phyloP scores from a whole-genome alignment of 495 filamentous ascomycete genomes.

The Talaromyces ruber region DNA sequence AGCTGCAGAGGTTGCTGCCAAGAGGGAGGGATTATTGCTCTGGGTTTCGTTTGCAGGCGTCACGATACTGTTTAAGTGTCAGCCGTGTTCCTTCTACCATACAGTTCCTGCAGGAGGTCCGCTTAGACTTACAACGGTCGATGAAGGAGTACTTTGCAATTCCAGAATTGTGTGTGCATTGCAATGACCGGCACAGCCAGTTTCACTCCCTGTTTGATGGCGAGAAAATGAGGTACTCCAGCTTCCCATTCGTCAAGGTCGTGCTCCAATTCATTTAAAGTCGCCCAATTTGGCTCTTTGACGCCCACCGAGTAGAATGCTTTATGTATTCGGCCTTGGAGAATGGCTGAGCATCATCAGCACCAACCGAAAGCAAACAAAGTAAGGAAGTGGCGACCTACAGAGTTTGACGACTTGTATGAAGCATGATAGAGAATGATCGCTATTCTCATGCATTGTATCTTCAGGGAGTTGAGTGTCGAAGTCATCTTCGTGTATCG shows the following conservation, averaged over 20 bases:
- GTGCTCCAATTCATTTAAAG: neutral
- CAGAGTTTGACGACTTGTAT: neutral
- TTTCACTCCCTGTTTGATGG: neutral
- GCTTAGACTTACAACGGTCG: neutral
- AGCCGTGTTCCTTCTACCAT: neutral
- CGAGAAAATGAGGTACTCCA: neutral
- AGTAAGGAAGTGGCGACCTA: neutral
- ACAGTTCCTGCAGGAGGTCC: no score
- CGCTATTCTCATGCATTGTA: neutral
- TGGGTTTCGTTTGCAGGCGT: neutral
- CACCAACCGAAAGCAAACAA: neutral
- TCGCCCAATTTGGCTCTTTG: neutral
- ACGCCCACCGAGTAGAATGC: neutral
- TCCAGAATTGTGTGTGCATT: neutral
- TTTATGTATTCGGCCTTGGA: constrained; percentile 1
- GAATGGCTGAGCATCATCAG: neutral
- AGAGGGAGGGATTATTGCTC: neutral
- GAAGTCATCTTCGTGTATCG: neutral
- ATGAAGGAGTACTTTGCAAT: constrained; percentile 2
- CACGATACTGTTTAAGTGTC: neutral
- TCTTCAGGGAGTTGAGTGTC: neutral
- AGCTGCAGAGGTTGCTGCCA: neutral
- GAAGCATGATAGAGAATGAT: neutral
- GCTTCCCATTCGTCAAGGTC: neutral
- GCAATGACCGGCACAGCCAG: neutral